These are phyloP conservation scores for Oryza meridionalis DNA, from an alignment of 176 grass and related monocot species.

Conservation along the genomic window DNA sequence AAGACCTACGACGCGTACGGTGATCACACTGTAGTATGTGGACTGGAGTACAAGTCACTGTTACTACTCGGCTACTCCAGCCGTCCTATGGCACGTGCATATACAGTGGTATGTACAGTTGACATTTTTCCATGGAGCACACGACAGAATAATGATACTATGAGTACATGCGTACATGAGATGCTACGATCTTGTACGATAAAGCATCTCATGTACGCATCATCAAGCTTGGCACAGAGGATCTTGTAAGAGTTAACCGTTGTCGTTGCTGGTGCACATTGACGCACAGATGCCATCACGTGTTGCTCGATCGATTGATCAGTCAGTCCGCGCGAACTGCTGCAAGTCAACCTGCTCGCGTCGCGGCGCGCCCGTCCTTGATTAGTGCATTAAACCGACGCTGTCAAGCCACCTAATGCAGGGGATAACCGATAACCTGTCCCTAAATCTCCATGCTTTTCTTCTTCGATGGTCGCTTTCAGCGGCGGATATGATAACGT, in stretches of 20 bases:
- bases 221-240: too few species aligned
- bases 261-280: background rate
- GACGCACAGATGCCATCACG: constrained; percentile 35
- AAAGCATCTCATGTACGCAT: too few species aligned
- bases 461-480: background rate
- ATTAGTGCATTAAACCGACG: background rate
- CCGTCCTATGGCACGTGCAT: background rate
- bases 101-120: background rate
- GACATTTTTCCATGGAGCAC: background rate
- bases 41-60: background rate
- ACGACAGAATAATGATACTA: background rate
- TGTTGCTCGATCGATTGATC: background rate
- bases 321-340: background rate
- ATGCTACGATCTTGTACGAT: background rate
- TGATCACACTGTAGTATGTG: background rate
- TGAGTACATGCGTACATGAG: background rate
- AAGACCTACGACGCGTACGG: background rate
- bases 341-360: constrained; percentile 1
- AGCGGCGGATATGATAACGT: background rate
- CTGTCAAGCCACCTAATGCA: background rate
- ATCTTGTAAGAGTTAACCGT: too few species aligned
- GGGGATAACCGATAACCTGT: background rate
- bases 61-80: background rate
- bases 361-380: background rate
- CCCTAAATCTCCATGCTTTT: background rate